Conservation (phyloP, 257 asterid species). For the Eustoma russellianum region DNA sequence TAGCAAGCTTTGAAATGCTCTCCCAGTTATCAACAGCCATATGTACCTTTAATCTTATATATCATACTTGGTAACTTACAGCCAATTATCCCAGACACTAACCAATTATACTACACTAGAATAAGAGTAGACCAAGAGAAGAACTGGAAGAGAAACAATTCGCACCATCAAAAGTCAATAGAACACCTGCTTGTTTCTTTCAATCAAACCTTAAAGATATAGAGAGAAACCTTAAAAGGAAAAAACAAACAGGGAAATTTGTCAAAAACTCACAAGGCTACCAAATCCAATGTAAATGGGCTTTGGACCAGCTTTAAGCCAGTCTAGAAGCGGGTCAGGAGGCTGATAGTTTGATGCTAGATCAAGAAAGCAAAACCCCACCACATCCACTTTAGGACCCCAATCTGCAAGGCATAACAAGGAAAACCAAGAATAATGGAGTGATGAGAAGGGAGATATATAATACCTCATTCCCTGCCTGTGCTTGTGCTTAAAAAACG, state of each 20-base stretch:
- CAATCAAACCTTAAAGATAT: constrained; percentile 7
- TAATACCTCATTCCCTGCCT: constrained; percentile 2
- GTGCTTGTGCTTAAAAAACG: neutral
- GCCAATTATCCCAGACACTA: too few species aligned
- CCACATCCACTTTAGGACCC: constrained; percentile 94
- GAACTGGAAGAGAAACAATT: neutral
- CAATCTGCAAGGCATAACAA: constrained; percentile 59
- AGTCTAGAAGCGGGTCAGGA: constrained; percentile 70
- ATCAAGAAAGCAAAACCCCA: constrained; percentile 98
- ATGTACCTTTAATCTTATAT: too few species aligned
- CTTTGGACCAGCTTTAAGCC: constrained; percentile 84
- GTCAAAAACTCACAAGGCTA: constrained; percentile 59
- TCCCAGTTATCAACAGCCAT: too few species aligned
- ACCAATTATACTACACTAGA: too few species aligned
- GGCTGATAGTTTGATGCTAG: constrained; percentile 84
- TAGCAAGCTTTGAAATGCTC: too few species aligned
- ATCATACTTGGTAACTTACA: too few species aligned
- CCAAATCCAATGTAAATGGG: constrained; percentile 87
- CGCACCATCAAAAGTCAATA: neutral
- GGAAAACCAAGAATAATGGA: constrained; percentile 5
- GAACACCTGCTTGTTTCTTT: neutral
- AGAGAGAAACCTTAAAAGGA: neutral
- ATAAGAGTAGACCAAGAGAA: too few species aligned
- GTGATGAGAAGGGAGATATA: constrained; percentile 10
- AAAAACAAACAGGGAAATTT: constrained; percentile 3